Base-by-base conservation (phyloP, 23 red algal genomes). In the Gracilaria caudata region DNA sequence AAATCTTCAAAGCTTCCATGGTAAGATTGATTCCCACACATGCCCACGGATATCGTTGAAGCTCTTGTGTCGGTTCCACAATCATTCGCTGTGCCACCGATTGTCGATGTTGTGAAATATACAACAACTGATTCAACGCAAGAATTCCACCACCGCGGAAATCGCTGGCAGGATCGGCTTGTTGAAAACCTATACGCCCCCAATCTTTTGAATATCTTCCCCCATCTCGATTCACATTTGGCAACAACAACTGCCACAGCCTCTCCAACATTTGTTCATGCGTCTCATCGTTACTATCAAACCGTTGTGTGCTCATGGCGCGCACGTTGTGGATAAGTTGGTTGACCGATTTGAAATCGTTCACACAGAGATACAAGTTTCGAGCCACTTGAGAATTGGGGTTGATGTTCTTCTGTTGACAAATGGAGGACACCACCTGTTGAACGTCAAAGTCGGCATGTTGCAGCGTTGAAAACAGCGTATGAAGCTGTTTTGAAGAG, bases 21-120 rank as follows among this genome's bases (percentile, higher is more conserved):
- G 86, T 98, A n/a, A 94, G 41, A 56, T 94, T 90, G 84, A 98
- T 98, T 7, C 95, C 95, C 21, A 86, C 87, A 38, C 86, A 88
- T 2, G 95, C 95, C 84, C 88, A 98, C 56, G 95, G 95, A 76
- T 98, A 94, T 36, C 86, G 79, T 23, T 16, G 29, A 30, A 49
- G 26, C 38, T 85, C 86, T 1, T 61, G 33, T n/a, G 64, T 58
- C 13, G 92, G 86, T 68, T 94, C 79, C 7, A 47, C 53, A 37
- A 98, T 60, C 78, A 94, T 94, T 34, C 86, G 82, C 26, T 75
- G 81, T 51, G 81, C 90, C 24, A 92, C 80, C 10, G 40, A 1
- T 19, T 51, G 76, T 34, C 95, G 71, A 9, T 92, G 82, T 12
- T 59, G 28, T 12, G 96, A 82, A 45, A 98, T 92, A 58, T 86